These are phyloP conservation scores for Hyaloscypha hepaticicola DNA, from an alignment of 495 filamentous ascomycete genomes.

Conservation along the genomic window DNA sequence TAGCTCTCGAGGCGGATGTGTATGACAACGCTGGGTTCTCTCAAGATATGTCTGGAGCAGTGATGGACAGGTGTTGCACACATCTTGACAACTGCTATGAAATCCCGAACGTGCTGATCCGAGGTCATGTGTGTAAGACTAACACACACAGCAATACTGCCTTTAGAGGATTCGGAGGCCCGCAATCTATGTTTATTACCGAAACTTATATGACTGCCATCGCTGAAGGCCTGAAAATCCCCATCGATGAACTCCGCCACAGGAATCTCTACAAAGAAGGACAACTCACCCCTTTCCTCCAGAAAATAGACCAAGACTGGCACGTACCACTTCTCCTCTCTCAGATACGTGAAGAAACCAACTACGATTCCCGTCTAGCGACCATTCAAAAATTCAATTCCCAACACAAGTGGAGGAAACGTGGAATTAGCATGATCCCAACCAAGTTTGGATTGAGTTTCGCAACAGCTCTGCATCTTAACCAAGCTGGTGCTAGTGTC, in stretches of 20 bases:
- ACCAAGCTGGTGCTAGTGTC: constrained; percentile 40
- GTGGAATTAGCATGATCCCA: constrained; percentile 41
- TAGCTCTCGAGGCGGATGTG: constrained; percentile 40
- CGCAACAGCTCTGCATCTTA: constrained; percentile 42
- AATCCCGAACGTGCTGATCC: constrained; percentile 39
- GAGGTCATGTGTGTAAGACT: constrained; percentile 42
- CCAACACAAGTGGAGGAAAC: constrained; percentile 41
- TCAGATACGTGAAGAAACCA: constrained; percentile 34
- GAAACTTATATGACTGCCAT: constrained; percentile 42
- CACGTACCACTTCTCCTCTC: constrained; percentile 39
- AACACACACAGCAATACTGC: constrained; percentile 46
- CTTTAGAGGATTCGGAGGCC: constrained; percentile 43
- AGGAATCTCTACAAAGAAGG: constrained; percentile 43
- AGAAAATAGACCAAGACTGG: constrained; percentile 41
- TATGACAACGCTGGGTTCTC: constrained; percentile 44
- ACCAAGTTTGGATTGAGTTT: constrained; percentile 45
- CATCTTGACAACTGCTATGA: constrained; percentile 43
- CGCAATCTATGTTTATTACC: constrained; percentile 42
- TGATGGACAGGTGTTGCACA: constrained; percentile 42
- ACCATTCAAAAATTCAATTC: constrained; percentile 38
- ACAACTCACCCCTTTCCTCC: constrained; percentile 40
- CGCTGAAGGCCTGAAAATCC: constrained; percentile 37
- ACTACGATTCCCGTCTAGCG: constrained; percentile 37
- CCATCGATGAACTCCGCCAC: constrained; percentile 39
- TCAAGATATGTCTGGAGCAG: constrained; percentile 40